Base-by-base conservation (phyloP, 345 rosid genomes). In the Sonneratia caseolaris region DNA sequence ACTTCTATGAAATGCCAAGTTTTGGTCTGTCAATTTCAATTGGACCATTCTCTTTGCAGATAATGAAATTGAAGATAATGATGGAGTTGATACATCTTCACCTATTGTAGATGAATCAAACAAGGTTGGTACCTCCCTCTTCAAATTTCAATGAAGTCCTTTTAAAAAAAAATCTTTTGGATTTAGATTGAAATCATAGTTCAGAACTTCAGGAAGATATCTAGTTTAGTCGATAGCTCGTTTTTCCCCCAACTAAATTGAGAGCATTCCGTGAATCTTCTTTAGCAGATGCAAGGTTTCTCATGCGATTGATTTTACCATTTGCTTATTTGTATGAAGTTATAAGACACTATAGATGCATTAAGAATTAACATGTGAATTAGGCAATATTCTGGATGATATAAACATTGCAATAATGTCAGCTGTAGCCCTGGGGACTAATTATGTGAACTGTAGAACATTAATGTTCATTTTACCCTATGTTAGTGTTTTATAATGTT, bases 51-150 rank as follows among this genome's bases (percentile, higher is more conserved):
- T 71, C 1, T 67, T 81, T 76, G 76, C 81, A 88, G 93, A 84
- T 66, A 78, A 72, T 78, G 91, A 79, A 70, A 70, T 66, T 51
- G 86, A 83, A 64, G 79, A 65, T 53, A 22, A 69, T 67, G 35
- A 82, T 56, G 78, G 81, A 49, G 53, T 68, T 48, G 80, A 61
- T 42, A 69, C 68, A 3, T 77, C 78, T 69, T 74, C 85, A 77
- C 77, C 77, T 27, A 79, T 76, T 59, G 79, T 70, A 51, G 83
- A 74, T 37, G 15, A 65, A 13, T 57, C 77, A 74, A 79, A 82
- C 68, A 71, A 80, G 85, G 86, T 87, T 74, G 68, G 71, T 64
- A 62, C 70, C 1, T 19, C n/a, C 35, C 61, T 72, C 57, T 62
- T 45, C 24, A 7, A 37, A 9, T 19, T 11, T 49, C 18, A 22